A percentile compares a stretch with the other conserved stretches of the same genome.
Conservation (phyloP, 139 green algal species). For the Picochlorum sp. region DNA sequence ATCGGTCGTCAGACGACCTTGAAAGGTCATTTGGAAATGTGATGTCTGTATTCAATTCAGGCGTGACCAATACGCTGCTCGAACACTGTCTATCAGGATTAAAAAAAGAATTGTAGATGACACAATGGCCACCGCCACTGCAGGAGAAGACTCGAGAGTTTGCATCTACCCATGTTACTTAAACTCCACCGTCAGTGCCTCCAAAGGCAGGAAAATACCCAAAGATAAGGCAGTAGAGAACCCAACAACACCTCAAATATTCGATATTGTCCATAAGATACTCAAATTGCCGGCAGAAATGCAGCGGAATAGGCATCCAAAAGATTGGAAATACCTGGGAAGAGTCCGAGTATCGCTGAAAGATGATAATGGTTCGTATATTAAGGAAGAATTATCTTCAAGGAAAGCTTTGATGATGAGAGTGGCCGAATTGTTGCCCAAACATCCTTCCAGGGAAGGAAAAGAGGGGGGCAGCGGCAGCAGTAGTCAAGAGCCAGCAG, state of each 20-base stretch:
- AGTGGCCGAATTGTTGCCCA: conserved; percentile 26
- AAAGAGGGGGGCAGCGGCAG: neutral
- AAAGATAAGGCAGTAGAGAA: conserved; percentile 10
- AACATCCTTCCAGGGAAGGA: neutral
- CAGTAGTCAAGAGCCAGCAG: neutral
- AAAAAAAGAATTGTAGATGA: neutral
- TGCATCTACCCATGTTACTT: conserved; percentile 12
- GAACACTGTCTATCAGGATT: neutral
- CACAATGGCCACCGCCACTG: neutral
- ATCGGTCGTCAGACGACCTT: too few species aligned
- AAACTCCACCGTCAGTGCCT: neutral
- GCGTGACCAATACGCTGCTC: too few species aligned
- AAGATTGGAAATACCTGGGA: conserved; percentile 37
- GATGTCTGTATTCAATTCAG: too few species aligned
- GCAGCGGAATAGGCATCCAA: conserved; percentile 48
- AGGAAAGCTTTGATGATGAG: conserved; percentile 27
- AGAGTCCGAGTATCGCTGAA: conserved; percentile 46
- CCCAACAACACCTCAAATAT: conserved; percentile 40
- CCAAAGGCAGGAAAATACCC: conserved; percentile 6
- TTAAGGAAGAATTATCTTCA: conserved; percentile 41
- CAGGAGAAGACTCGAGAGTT: neutral
- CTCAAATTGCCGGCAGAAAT: conserved; percentile 38
- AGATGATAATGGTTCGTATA: conserved; percentile 26
- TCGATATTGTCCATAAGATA: conserved; percentile 25
- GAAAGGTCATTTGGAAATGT: too few species aligned